Conservation (phyloP, 2,329 filamentous ascomycete genomes). For the Aspergillaceae sp. region DNA sequence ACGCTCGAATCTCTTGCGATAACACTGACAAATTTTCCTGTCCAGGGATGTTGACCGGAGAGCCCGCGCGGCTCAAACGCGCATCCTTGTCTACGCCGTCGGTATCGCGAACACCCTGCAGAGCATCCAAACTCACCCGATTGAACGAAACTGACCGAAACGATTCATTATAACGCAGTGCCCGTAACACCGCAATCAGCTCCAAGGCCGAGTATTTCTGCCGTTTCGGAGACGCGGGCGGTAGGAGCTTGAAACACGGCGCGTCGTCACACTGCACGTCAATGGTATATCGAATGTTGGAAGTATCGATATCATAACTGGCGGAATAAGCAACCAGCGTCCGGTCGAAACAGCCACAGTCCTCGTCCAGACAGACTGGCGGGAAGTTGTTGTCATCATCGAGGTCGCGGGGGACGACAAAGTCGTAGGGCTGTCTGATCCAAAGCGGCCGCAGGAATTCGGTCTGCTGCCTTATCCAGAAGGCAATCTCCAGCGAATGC, state of each 20-base stretch:
- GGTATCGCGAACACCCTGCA: constrained; percentile 54
- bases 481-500: constrained; percentile 55
- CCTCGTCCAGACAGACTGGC: constrained; percentile 44
- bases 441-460: constrained; percentile 59
- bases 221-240: constrained; percentile 42
- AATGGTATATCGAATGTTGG: constrained; percentile 57
- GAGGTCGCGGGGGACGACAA: constrained; percentile 50
- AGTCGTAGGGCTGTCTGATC: constrained; percentile 54
- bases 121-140: constrained; percentile 52
- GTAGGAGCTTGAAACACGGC: constrained; percentile 57
- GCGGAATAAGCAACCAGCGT: constrained; percentile 62
- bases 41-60: constrained; percentile 45
- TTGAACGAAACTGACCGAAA: constrained; percentile 61
- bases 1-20: constrained; percentile 59
- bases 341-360: constrained; percentile 56
- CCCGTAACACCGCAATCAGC: constrained; percentile 60
- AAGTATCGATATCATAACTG: constrained; percentile 58
- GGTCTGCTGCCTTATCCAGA: constrained; percentile 52
- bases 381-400: constrained; percentile 43
- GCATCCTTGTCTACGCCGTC: constrained; percentile 57
- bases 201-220: constrained; percentile 53
- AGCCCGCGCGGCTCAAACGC: constrained; percentile 51
- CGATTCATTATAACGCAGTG: constrained; percentile 61
- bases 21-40: constrained; percentile 50
- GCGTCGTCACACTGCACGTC: constrained; percentile 56